Evolutionary conservation across 2,329 filamentous ascomycete species (phyloP), one percentile per base, ranked within the genome.

Genomic region (Coniochaeta ligniaria): DNA sequence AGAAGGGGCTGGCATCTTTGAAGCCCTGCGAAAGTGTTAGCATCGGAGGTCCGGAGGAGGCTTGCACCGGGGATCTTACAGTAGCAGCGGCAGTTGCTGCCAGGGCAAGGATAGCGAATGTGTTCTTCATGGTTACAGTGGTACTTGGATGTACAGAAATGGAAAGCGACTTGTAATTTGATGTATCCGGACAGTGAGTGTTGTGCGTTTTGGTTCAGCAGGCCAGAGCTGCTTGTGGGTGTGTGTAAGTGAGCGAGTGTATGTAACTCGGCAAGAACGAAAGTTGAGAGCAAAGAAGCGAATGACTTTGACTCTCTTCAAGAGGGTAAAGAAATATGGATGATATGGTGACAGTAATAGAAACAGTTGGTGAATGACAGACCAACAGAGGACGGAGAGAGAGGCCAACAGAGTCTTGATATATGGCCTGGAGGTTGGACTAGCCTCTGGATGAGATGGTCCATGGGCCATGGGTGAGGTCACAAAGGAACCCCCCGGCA

Each of bases 21-120:
- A 69, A 70, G 47, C 66, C 64, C 45, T 62, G 36, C 14, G 35
- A 35, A 61, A 62, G 5, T 36, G 9, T 7, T 5, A 36, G 22
- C n/a, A 8, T 12, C 5, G 24, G 54, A 20, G 6, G 24, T 17
- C 28, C 5, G 31, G 43, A 20, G 9, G 47, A 35, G 1, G 22
- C 17, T 31, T 16, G 17, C 31, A 9, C 7, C 8, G 22, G 22
- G 22, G 36, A n/a, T 66, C 70, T 60, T 66, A 72, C 71, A 36
- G 75, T 80, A 63, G 82, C 83, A 63, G 76, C 69, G 65, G 76
- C 81, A 72, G 79, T 73, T 70, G 81, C 80, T 71, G 79, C 79
- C 67, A 82, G 71, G 69, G 78, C 78, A 70, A 83, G 67, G 64
- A 84, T 62, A 63, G 79, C 72, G 64, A 78, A 66, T 60, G 75